phyloP scores from a whole-genome alignment of 2,329 filamentous ascomycete species.

The Microdochium trichocladiopsis region DNA sequence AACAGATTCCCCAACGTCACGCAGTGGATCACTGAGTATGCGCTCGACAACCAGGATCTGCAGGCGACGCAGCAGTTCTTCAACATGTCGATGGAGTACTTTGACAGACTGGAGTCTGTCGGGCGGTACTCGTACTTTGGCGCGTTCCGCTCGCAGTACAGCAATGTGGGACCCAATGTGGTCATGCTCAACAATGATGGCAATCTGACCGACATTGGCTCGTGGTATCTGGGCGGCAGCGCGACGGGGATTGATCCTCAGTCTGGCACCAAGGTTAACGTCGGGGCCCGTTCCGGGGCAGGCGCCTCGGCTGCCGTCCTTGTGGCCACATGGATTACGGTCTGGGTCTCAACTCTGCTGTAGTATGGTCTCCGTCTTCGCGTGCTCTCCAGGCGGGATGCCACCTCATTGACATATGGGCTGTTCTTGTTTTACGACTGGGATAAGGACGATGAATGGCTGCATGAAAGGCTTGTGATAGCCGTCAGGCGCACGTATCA shows the following conservation, averaged over 20 bases:
- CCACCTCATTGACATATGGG: too few species aligned
- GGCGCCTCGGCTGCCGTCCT: not conserved
- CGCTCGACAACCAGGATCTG: constrained; percentile 50
- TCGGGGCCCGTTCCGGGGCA: not conserved
- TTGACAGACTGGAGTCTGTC: constrained; percentile 57
- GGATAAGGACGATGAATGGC: too few species aligned
- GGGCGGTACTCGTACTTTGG: constrained; percentile 71
- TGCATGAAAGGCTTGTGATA: too few species aligned
- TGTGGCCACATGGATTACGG: not conserved
- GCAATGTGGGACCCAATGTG: constrained; percentile 68
- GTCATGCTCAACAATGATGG: constrained; percentile 64
- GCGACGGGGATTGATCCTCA: constrained; percentile 36
- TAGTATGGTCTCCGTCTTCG: too few species aligned
- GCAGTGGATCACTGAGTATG: constrained; percentile 78
- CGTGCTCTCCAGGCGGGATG: too few species aligned
- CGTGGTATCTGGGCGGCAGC: constrained; percentile 62
- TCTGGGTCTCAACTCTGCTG: not conserved
- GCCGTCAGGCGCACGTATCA: too few species aligned
- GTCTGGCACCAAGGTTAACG: constrained; percentile 2
- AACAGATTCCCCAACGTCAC: constrained; percentile 50
- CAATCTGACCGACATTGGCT: constrained; percentile 66
- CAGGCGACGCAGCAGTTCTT: constrained; percentile 56
- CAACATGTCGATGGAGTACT: constrained; percentile 57
- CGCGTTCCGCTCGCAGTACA: constrained; percentile 60
- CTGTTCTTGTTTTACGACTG: too few species aligned